phyloP scores from a whole-genome alignment of 495 filamentous ascomycete genomes.

The Astrocystis sublimbata region DNA sequence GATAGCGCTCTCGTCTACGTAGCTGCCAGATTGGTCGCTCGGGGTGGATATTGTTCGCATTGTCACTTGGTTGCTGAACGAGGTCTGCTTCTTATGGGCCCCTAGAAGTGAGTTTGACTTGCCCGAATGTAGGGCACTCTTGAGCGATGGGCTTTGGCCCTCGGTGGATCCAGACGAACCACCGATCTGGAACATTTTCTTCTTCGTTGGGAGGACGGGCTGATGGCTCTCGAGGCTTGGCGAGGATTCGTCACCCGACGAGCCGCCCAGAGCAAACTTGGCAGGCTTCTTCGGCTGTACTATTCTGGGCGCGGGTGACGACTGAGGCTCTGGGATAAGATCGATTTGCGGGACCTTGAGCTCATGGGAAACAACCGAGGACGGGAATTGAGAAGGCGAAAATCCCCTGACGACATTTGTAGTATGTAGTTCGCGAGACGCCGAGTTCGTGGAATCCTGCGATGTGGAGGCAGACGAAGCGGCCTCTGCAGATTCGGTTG shows the following conservation, averaged over 20 bases:
- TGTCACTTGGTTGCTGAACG: constrained; percentile 77
- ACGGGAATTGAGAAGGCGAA: constrained; percentile 73
- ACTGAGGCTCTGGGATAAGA: constrained; percentile 45
- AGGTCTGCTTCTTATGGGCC: constrained; percentile 72
- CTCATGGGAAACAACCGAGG: constrained; percentile 44
- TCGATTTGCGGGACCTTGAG: constrained; percentile 28
- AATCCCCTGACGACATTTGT: constrained; percentile 85
- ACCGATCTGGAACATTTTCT: constrained; percentile 79
- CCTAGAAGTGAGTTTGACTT: constrained; percentile 46
- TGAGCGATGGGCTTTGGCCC: constrained; percentile 78
- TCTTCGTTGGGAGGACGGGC: constrained; percentile 53
- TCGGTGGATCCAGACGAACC: constrained; percentile 67
- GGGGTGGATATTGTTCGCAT: constrained; percentile 63
- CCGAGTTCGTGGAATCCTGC: constrained; percentile 4
- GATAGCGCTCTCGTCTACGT: constrained; percentile 77
- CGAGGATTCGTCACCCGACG: constrained; percentile 50
- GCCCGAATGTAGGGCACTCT: constrained; percentile 60
- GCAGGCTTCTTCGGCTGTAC: constrained; percentile 51
- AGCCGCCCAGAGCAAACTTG: constrained; percentile 58
- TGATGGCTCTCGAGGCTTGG: constrained; percentile 52
- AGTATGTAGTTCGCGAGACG: constrained; percentile 28
- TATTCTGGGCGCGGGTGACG: constrained; percentile 49
- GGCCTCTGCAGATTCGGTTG: constrained; percentile 10
- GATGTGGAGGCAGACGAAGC: constrained; percentile 6
- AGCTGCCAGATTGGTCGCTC: constrained; percentile 70